Conservation (phyloP, 345 rosid genomes). For the Citropsis articulata region DNA sequence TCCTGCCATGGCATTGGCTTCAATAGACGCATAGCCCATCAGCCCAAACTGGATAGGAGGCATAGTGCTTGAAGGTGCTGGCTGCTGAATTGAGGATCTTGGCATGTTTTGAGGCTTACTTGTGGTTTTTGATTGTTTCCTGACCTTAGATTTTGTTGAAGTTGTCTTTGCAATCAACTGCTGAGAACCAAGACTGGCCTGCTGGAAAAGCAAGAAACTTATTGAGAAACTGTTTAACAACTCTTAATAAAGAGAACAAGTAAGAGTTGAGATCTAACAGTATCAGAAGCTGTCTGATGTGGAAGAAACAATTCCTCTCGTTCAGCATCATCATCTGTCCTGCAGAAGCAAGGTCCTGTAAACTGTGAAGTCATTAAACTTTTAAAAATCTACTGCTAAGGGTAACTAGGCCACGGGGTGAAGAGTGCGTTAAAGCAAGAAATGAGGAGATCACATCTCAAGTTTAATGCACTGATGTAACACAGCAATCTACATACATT, state of each 20-base stretch:
- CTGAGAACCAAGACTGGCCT: slow-evolving; percentile 23
- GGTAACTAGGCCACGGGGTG: neutral
- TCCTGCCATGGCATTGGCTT: slow-evolving; percentile 27
- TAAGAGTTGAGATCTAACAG: slow-evolving; percentile 24
- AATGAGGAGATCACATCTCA: neutral
- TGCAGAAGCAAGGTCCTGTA: slow-evolving; percentile 23
- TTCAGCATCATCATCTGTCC: slow-evolving; percentile 51
- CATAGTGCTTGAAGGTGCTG: slow-evolving; percentile 13
- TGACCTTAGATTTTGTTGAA: slow-evolving; percentile 33
- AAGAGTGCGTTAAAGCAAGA: neutral
- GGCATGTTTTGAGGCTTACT: slow-evolving; percentile 14
- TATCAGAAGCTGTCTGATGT: slow-evolving; percentile 16
- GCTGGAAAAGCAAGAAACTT: slow-evolving; percentile 14
- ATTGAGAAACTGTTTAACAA: slow-evolving; percentile 3
- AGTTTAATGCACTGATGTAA: neutral
- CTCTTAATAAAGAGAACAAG: neutral
- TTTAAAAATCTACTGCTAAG: neutral
- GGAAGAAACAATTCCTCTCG: slow-evolving; percentile 45
- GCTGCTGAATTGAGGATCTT: slow-evolving; percentile 22
- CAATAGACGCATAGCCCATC: slow-evolving; percentile 29
- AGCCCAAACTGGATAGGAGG: slow-evolving; percentile 32
- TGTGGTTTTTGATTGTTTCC: slow-evolving; percentile 26
- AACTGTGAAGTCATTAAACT: slow-evolving; percentile 2
- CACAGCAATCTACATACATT: neutral
- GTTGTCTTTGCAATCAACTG: slow-evolving; percentile 21